Percentiles rank a stretch among this genome's conserved stretches.
phyloP scores from a whole-genome alignment of 345 rosid species.

The Arabidopsis arenosa region DNA sequence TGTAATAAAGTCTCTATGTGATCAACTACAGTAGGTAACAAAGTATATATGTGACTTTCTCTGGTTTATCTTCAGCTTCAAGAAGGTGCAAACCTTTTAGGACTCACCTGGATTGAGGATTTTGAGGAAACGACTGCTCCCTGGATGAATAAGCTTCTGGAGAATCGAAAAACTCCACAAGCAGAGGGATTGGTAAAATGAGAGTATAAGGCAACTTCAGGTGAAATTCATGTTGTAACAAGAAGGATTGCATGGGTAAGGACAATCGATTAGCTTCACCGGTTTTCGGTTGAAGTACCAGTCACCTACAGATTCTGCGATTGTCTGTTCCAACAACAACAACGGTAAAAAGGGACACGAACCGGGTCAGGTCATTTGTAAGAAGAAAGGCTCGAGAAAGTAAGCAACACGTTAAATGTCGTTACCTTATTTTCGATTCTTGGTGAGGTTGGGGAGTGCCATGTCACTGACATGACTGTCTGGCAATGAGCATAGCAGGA shows the following conservation, averaged over 20 bases:
- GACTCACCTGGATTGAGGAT: not conserved
- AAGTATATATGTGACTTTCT: conserved; percentile 4
- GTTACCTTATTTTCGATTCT: conserved; percentile 69
- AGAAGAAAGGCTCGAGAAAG: conserved; percentile 19
- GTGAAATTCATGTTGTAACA: conserved; percentile 72
- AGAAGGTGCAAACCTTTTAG: conserved; percentile 17
- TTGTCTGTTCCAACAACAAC: conserved; percentile 57
- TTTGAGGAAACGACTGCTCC: conserved; percentile 14
- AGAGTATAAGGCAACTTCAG: conserved; percentile 19
- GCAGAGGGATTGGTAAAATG: not conserved
- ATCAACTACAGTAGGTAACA: conserved; percentile 6
- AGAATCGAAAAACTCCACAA: not conserved
- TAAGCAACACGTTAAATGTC: conserved; percentile 11
- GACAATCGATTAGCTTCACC: conserved; percentile 77
- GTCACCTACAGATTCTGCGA: conserved; percentile 85
- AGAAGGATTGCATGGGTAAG: conserved; percentile 89
- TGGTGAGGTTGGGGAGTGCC: conserved; percentile 78
- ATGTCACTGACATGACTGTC: conserved; percentile 61
- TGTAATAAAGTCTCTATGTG: not conserved
- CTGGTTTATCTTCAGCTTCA: conserved; percentile 27
- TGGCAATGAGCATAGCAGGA: conserved; percentile 90
- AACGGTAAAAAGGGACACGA: not conserved
- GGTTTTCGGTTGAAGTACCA: conserved; percentile 74
- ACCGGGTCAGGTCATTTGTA: conserved; percentile 15
- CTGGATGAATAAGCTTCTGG: not conserved